A percentile compares a stretch with the other conserved stretches of the same genome.
Conservation (phyloP, 1,139 yeast species). For the Insectozyma bohioensis region DNA sequence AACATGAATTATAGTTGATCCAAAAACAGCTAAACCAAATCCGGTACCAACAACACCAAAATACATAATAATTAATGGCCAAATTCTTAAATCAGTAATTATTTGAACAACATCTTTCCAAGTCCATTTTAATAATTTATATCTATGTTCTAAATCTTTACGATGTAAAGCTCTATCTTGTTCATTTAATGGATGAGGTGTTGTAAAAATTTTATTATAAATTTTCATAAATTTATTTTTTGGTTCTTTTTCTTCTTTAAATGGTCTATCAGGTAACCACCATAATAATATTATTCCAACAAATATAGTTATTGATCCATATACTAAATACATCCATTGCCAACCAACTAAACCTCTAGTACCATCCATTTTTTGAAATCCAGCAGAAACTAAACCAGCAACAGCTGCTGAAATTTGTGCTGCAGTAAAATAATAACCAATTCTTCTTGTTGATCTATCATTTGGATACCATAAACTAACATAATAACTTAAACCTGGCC, state of each 20-base stretch:
- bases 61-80: constrained; percentile 86
- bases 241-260: constrained; percentile 16
- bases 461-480: constrained; percentile 85
- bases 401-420: constrained; percentile 87
- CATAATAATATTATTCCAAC: constrained; percentile 67
- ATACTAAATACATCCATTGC: constrained; percentile 84
- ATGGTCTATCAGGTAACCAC: constrained; percentile 84
- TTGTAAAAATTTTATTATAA: constrained; percentile 28
- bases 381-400: constrained; percentile 84
- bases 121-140: constrained; percentile 51
- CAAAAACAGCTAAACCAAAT: constrained; percentile 80
- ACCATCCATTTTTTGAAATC: constrained; percentile 82
- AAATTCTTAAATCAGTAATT: constrained; percentile 61
- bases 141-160: constrained; percentile 55
- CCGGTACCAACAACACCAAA: constrained; percentile 93
- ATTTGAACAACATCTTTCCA: constrained; percentile 59
- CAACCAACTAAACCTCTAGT: constrained; percentile 71
- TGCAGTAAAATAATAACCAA: constrained; percentile 89
- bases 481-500: constrained; percentile 93
- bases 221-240: constrained; percentile 16
- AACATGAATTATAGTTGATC: constrained; percentile 72
- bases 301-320: constrained; percentile 69
- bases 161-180: constrained; percentile 59
- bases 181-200: constrained; percentile 53
- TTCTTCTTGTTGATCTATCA: constrained; percentile 71